Conservation (phyloP, 768 basidiomycete species). For the Trametes meyenii region DNA sequence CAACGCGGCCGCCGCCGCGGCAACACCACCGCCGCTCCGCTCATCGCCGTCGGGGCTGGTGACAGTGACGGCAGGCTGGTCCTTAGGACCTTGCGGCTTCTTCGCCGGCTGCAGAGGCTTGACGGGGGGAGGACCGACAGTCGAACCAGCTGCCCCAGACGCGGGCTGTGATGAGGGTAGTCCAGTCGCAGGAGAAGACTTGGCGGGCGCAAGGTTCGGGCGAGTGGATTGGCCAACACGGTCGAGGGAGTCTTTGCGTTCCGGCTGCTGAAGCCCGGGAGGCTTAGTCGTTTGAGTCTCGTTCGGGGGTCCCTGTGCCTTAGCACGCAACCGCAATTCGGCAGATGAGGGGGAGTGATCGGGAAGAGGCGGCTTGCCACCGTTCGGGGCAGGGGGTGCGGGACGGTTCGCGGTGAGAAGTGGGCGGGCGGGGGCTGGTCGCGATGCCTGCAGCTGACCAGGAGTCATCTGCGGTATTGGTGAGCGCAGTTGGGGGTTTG, state of each 20-base stretch:
- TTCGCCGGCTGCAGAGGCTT: slow-evolving; percentile 77
- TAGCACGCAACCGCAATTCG: slow-evolving; percentile 66
- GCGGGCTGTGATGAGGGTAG: slow-evolving; percentile 49
- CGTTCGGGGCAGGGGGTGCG: slow-evolving; percentile 51
- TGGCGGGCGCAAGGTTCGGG: slow-evolving; percentile 48
- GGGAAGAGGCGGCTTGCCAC: slow-evolving; percentile 37
- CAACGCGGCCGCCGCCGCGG: slow-evolving; percentile 72
- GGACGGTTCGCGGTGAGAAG: slow-evolving; percentile 56
- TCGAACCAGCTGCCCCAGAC: slow-evolving; percentile 48
- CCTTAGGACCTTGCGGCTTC: slow-evolving; percentile 45
- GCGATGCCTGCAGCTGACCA: slow-evolving; percentile 52
- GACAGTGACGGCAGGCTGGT: slow-evolving; percentile 51
- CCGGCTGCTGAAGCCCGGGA: slow-evolving; percentile 39
- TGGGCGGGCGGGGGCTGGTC: slow-evolving; percentile 74
- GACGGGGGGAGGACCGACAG: slow-evolving; percentile 60
- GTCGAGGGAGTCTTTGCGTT: slow-evolving; percentile 55
- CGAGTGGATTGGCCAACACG: slow-evolving; percentile 32
- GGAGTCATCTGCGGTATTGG: slow-evolving; percentile 35
- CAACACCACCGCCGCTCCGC: slow-evolving; percentile 49
- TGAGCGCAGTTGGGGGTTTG: slow-evolving; percentile 32
- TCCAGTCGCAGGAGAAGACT: slow-evolving; percentile 45
- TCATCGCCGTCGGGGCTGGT: slow-evolving; percentile 49
- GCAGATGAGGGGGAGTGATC: slow-evolving; percentile 64
- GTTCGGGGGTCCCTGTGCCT: slow-evolving; percentile 54
- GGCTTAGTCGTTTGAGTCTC: slow-evolving; percentile 36